Evolutionary conservation across 2,329 filamentous ascomycete species (phyloP).

Genomic region (Penicillium sp.): DNA sequence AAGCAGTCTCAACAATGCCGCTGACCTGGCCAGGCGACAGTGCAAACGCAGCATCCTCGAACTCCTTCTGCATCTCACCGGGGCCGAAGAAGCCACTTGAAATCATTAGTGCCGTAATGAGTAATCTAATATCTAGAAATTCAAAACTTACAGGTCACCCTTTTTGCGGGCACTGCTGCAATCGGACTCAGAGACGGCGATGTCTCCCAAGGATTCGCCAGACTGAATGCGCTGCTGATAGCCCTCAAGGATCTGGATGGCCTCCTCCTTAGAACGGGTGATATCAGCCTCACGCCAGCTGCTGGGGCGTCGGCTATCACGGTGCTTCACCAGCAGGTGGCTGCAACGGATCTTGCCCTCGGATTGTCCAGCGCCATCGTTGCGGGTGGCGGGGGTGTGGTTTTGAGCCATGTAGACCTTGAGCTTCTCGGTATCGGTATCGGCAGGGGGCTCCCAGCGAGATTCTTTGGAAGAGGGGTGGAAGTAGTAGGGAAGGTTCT

Average conservation of each 20-base stretch:
- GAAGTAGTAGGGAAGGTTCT: slow-evolving; percentile 99
- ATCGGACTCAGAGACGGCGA: slow-evolving; percentile 87
- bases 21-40: slow-evolving; percentile 85
- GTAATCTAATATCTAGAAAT: not conserved
- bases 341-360: slow-evolving; percentile 90
- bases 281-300: slow-evolving; percentile 94
- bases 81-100: slow-evolving; percentile 81
- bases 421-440: slow-evolving; percentile 86
- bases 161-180: slow-evolving; percentile 93
- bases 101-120: not conserved
- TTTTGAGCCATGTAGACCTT: slow-evolving; percentile 91
- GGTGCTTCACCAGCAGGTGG: slow-evolving; percentile 92
- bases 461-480: slow-evolving; percentile 83
- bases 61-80: slow-evolving; percentile 98
- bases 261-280: slow-evolving; percentile 84
- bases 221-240: slow-evolving; percentile 76
- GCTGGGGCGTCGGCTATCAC: slow-evolving; percentile 79
- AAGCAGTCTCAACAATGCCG: slow-evolving; percentile 84
- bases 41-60: slow-evolving; percentile 93
- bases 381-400: slow-evolving; percentile 58
- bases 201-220: slow-evolving; percentile 72
- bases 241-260: slow-evolving; percentile 70
- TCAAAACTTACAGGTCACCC: slow-evolving; percentile 71
- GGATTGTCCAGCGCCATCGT: slow-evolving; percentile 41
- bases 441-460: slow-evolving; percentile 88